Conservation (phyloP, 2,329 filamentous ascomycete species). For the Nothophaeocryptopus gaeumannii region DNA sequence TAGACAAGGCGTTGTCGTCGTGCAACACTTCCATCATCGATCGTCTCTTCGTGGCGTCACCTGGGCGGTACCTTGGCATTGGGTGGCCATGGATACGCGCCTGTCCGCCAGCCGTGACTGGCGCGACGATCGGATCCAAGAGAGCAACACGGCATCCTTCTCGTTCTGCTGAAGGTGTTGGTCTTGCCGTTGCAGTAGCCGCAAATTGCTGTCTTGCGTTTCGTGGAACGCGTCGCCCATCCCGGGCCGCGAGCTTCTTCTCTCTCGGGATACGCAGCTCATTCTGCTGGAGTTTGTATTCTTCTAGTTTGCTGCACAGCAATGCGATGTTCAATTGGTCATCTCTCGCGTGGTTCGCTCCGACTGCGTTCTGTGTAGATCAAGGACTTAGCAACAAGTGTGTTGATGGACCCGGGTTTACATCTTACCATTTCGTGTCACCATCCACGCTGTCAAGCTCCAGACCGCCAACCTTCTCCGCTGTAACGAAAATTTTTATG, state of each 20-base stretch:
- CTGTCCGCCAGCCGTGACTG: neutral
- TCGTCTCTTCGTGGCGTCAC: conserved; percentile 20
- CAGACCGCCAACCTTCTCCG: too few species aligned
- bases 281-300: conserved; percentile 21
- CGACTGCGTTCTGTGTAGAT: too few species aligned
- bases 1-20: neutral
- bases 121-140: neutral
- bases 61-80: conserved; percentile 13
- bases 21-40: neutral
- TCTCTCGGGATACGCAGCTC: conserved; percentile 8
- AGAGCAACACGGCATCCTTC: neutral
- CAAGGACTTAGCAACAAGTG: too few species aligned
- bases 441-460: too few species aligned
- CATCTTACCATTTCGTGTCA: too few species aligned
- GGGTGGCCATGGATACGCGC: neutral
- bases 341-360: too few species aligned
- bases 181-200: conserved; percentile 16
- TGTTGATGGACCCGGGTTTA: too few species aligned
- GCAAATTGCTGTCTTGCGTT: conserved; percentile 18
- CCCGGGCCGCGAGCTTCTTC: conserved; percentile 13
- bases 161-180: neutral
- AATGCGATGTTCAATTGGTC: conserved; percentile 12
- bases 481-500: too few species aligned
- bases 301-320: conserved; percentile 23
- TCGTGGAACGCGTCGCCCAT: conserved; percentile 16